Conservation (phyloP, 768 basidiomycete genomes). For the Strobilomyces confusus region DNA sequence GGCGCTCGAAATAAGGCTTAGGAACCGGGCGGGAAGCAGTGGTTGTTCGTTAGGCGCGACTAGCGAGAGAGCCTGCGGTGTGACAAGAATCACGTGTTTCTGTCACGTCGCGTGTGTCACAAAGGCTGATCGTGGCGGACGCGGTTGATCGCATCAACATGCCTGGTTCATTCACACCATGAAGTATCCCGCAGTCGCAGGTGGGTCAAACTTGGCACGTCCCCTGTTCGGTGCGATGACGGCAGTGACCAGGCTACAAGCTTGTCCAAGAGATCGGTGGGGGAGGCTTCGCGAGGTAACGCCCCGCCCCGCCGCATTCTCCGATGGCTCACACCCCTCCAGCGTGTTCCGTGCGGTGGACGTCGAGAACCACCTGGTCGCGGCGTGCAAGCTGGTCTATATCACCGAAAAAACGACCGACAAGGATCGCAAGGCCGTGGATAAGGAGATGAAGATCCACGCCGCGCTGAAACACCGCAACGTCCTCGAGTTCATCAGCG, state of each 20-base stretch:
- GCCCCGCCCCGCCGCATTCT: not conserved
- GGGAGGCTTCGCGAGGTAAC: slow-evolving; percentile 81
- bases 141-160: slow-evolving; percentile 8
- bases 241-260: slow-evolving; percentile 50
- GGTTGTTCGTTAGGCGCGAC: too few relatives aligned
- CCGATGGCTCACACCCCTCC: not conserved
- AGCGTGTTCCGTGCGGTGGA: slow-evolving; percentile 87
- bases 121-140: not conserved
- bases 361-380: slow-evolving; percentile 57
- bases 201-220: slow-evolving; percentile 9
- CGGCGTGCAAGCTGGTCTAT: slow-evolving; percentile 82
- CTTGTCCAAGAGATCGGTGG: slow-evolving; percentile 78
- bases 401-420: slow-evolving; percentile 61
- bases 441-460: slow-evolving; percentile 93
- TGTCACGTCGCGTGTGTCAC: slow-evolving; percentile 29
- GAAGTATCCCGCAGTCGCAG: slow-evolving; percentile 33
- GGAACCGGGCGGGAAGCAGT: too few relatives aligned
- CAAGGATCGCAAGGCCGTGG: slow-evolving; percentile 70
- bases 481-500: slow-evolving; percentile 81
- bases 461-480: slow-evolving; percentile 71
- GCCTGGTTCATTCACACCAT: slow-evolving; percentile 3
- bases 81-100: slow-evolving; percentile 7
- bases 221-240: not conserved
- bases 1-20: too few relatives aligned
- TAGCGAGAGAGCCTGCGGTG: too few relatives aligned